These are phyloP conservation scores for Rubus parviflorus DNA, from an alignment of 306 rosid genomes.

Conservation along the genomic window DNA sequence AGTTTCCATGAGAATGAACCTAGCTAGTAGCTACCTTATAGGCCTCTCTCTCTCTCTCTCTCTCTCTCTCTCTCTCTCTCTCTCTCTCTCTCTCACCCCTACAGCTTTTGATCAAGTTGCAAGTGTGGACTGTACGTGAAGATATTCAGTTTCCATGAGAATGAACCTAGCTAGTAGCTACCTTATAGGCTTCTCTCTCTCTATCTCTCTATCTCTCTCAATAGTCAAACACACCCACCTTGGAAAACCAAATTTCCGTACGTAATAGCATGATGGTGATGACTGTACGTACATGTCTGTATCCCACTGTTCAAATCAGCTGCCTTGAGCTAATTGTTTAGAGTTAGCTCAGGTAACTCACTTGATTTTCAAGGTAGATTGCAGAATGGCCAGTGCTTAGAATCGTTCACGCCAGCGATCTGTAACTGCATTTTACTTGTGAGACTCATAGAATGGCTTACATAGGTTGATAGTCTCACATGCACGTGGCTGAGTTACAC, in stretches of 20 bases:
- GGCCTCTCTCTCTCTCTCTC: neutral
- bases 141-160: constrained; percentile 8
- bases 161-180: neutral
- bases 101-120: constrained; percentile 8
- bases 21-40: neutral
- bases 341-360: constrained; percentile 6
- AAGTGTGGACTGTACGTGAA: neutral
- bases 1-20: constrained; percentile 4
- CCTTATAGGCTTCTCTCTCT: neutral
- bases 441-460: no score
- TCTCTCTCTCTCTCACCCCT: neutral
- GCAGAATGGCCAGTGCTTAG: neutral
- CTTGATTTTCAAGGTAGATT: neutral
- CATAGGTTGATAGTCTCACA: no score
- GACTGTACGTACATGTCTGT: constrained; percentile 22
- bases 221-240: neutral
- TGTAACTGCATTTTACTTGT: neutral
- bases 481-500: no score
- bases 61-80: neutral
- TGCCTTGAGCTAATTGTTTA: neutral
- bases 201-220: neutral
- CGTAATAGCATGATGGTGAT: constrained; percentile 10
- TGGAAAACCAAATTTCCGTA: constrained; percentile 11
- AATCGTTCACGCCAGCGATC: neutral
- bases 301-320: constrained; percentile 25